Evolutionary conservation across 176 grass and related monocot species (phyloP), one percentile per base, ranked within the genome.

Genomic region (Zea luxurians): DNA sequence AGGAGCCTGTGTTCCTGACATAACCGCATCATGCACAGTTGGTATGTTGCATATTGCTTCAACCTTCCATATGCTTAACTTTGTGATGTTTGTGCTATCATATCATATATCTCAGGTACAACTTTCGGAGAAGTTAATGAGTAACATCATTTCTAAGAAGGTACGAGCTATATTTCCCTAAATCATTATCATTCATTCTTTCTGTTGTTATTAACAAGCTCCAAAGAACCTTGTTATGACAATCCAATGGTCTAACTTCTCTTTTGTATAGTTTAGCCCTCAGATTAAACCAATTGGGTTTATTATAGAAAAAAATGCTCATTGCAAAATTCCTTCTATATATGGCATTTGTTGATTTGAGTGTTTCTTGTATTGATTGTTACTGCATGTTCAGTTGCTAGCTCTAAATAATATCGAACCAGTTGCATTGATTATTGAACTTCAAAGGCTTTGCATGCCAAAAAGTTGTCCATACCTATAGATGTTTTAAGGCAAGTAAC

Each of bases 71-170:
- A 68, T 67, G 35, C 54, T 58, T 41, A 65, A 58, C 43, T 49
- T 78, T 74, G 9, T 78, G 57, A 52, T 63, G 18, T 82, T 38
- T 88, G 12, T 68, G 10, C 46, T 76, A 61, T 73, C 12, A 61
- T 88, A 11, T 44, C 27, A 27, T 27, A 27, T 49, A 52, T 80
- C 81, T 78, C 87, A 97, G 95, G 95, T 97, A 65, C 95, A 92
- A 75, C 95, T 97, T 86, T 90, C 95, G 4, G 95, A 97, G 87
- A 92, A 86, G 80, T 88, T 97, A 77, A 94, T 97, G 95, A 97
- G 95, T 68, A 97, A 92, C 82, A 84, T 97, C 69, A 76, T 94
- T 70, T 93, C 87, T 79, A 94, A 91, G 84, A 97, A 97, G 95
- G 91, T 93, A 74, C 13, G 47, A 57, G 9, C 69, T 70, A 40